phyloP scores from a whole-genome alignment of 306 rosid species.

The Dicorynia guianensis region DNA sequence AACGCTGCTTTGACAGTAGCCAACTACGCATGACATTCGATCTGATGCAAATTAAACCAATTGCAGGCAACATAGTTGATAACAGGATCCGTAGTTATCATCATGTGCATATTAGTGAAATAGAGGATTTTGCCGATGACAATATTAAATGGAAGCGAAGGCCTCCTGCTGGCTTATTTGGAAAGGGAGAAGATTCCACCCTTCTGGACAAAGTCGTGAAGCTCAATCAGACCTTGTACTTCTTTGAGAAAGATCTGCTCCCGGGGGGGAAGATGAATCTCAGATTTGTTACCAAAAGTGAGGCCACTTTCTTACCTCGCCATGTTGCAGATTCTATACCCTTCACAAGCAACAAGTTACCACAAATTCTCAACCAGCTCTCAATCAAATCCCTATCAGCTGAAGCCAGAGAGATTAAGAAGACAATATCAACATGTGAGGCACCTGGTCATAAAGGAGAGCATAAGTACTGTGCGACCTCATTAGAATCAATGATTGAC shows the following conservation, averaged over 20 bases:
- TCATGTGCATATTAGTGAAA: too few relatives aligned
- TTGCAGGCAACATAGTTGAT: too few relatives aligned
- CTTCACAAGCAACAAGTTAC: slow-evolving; percentile 49
- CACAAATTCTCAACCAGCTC: slow-evolving; percentile 41
- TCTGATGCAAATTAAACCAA: too few relatives aligned
- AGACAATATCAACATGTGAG: slow-evolving; percentile 53
- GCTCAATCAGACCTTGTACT: not conserved
- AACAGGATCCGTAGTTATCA: too few relatives aligned
- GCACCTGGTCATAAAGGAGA: not conserved
- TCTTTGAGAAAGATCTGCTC: not conserved
- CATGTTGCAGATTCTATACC: slow-evolving; percentile 47
- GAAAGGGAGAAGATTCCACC: too few relatives aligned
- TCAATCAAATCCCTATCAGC: slow-evolving; percentile 42
- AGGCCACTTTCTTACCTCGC: slow-evolving; percentile 33
- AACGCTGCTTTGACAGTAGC: too few relatives aligned
- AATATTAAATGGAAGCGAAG: too few relatives aligned
- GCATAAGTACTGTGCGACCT: not conserved
- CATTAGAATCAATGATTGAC: slow-evolving; percentile 48
- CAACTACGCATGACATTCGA: too few relatives aligned
- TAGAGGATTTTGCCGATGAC: too few relatives aligned
- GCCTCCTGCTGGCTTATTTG: too few relatives aligned
- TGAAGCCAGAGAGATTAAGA: slow-evolving; percentile 41
- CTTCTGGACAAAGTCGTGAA: too few relatives aligned
- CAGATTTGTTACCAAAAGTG: not conserved
- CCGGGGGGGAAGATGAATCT: not conserved